Evolutionary conservation across 2,329 filamentous ascomycete species (phyloP), one percentile per base, ranked within the genome.

Genomic region (Scedosporium dehoogii): DNA sequence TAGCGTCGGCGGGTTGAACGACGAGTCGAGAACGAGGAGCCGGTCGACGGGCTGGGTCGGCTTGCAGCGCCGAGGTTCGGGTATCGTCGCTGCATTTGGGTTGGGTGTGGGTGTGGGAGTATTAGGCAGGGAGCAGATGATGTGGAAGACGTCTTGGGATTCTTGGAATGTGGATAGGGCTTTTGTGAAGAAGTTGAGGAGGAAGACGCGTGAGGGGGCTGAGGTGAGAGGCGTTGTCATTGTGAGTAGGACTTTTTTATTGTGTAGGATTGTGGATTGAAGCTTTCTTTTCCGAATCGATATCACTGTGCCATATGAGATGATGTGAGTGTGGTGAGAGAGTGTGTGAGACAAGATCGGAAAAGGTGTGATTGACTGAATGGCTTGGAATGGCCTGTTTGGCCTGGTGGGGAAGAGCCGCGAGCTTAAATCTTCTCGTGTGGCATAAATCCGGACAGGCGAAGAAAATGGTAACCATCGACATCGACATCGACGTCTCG

Each of bases 1-100:
- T 6, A 75, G 73, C 0, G 86, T 88, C 0, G 86, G 86, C 27
- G 86, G 86, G 69, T 89, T 88, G 75, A 88, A 89, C 64, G 84
- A 87, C 59, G 85, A 86, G 72, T 89, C 86, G 57, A 88, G 79
- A 62, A 88, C 75, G 61, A 87, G 73, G 63, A 89, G 75, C 18
- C 55, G 64, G 55, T 62, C 51, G 70, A 55, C 48, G 5, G 59
- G 59, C 46, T 10, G 16, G 5, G 5, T 60, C 18, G 42, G 25
- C 16, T 29, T 27, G 42, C 44, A 4, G 18, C 44, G 44, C 18
- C 18, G 44, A 6, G 44, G 16, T n/a, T 21, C n/a, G 44, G 44
- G n/a, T 21, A 21, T 48, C 61, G 69, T 59, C 66, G 69, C 42
- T 67, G 64, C 58, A 65, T 58, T 46, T 63, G 62, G 62, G 42